phyloP scores from a whole-genome alignment of 1,284 basidiomycete genomes.

The Hymenochaete sp. region DNA sequence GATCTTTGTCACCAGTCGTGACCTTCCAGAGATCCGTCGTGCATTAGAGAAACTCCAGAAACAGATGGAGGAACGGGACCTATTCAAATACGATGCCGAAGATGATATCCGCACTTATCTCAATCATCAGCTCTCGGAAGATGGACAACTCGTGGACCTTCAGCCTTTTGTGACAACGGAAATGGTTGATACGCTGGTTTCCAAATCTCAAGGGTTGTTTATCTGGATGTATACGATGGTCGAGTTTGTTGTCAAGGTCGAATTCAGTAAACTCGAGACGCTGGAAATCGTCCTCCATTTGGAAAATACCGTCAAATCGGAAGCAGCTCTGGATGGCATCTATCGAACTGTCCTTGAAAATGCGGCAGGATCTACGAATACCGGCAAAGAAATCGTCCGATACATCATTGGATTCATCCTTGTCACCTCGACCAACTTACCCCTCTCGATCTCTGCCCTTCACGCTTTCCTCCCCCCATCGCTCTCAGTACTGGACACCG shows the following conservation, averaged over 20 bases:
- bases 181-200: conserved; percentile 18
- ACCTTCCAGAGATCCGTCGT: background rate
- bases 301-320: background rate
- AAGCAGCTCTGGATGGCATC: background rate
- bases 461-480: background rate
- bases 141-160: conserved; percentile 18
- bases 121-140: conserved; percentile 5
- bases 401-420: conserved; percentile 2
- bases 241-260: background rate
- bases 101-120: conserved; percentile 1
- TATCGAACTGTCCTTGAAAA: conserved; percentile 5
- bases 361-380: background rate
- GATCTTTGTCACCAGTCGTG: conserved; percentile 8
- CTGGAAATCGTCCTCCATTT: background rate
- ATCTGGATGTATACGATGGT: conserved; percentile 25
- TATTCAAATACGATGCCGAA: background rate
- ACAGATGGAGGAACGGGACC: background rate
- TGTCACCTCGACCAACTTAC: conserved; percentile 2
- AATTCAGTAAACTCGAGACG: background rate
- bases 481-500: too few relatives aligned
- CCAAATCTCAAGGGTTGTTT: conserved; percentile 23
- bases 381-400: background rate
- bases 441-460: conserved; percentile 1
- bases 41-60: conserved; percentile 7
- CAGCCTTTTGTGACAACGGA: conserved; percentile 3